Evolutionary conservation across 2,329 filamentous ascomycete genomes (phyloP).

Genomic region (Colletotrichum navitas): DNA sequence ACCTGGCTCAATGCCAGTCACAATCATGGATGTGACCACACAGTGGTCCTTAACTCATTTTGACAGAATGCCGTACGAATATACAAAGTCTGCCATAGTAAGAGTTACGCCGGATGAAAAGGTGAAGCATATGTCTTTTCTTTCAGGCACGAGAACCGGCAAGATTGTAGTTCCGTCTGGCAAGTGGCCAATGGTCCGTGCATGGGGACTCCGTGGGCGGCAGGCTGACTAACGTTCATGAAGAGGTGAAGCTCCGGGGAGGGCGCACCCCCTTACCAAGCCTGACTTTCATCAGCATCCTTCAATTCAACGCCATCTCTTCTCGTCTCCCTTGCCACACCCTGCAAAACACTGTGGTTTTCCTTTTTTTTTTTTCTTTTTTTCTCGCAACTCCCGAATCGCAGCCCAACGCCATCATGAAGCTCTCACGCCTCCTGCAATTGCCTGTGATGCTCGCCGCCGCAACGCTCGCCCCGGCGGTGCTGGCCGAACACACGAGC

Average conservation of each 20-base stretch:
- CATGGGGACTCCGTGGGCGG: background rate
- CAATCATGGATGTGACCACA: background rate
- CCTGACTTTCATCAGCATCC: background rate
- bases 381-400: background rate
- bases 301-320: slow-evolving; percentile 7
- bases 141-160: background rate
- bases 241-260: slow-evolving; percentile 34
- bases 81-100: no score
- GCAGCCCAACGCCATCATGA: slow-evolving; percentile 57
- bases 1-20: background rate
- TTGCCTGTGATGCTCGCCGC: slow-evolving; percentile 63
- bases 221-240: slow-evolving; percentile 37
- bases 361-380: background rate
- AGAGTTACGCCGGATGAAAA: background rate
- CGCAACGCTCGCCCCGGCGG: slow-evolving; percentile 58
- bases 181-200: slow-evolving; percentile 22
- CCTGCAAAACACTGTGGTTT: background rate
- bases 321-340: slow-evolving; percentile 23
- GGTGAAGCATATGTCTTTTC: background rate
- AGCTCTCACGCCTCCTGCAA: slow-evolving; percentile 58
- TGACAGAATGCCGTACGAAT: background rate
- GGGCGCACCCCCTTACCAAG: slow-evolving; percentile 35
- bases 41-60: no score
- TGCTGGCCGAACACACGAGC: slow-evolving; percentile 85
- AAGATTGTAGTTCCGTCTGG: background rate